Evolutionary conservation across 2,329 filamentous ascomycete species (phyloP).

Genomic region (Hymenoscyphus fraxineus): DNA sequence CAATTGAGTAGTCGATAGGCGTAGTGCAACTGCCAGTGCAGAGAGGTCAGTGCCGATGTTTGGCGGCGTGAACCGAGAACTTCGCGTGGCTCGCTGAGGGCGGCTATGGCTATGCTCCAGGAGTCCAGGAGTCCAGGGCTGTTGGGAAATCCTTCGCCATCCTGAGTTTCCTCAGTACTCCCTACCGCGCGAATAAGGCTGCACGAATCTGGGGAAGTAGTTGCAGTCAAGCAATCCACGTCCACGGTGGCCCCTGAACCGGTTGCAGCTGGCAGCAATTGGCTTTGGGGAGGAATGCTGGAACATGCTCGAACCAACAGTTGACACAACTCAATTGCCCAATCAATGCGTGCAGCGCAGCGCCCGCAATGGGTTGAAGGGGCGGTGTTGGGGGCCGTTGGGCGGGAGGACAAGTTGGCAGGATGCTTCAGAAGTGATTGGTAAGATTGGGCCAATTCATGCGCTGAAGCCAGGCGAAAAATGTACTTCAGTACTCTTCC

Average conservation of each 20-base stretch:
- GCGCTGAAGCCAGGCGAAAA: not conserved
- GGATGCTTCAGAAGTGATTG: constrained; percentile 8
- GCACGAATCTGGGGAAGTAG: not conserved
- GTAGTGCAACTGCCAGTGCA: no score
- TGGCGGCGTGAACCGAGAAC: not conserved
- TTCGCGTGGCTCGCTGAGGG: not conserved
- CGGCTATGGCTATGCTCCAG: not conserved
- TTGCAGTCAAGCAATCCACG: not conserved
- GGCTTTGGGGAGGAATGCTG: not conserved
- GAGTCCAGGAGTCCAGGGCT: not conserved
- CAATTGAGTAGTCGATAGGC: no score
- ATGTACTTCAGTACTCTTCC: no score
- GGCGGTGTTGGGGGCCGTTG: not conserved
- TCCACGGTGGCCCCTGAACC: not conserved
- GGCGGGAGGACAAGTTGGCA: not conserved
- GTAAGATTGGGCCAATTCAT: constrained; percentile 13
- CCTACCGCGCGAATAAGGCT: not conserved
- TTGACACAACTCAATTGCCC: constrained; percentile 7
- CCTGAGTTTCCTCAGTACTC: not conserved
- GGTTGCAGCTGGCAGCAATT: not conserved
- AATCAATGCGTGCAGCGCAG: constrained; percentile 5
- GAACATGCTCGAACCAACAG: constrained; percentile 6
- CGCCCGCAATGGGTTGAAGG: not conserved
- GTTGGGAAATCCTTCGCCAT: not conserved
- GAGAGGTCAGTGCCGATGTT: not conserved